These are phyloP conservation scores for Lepidium didymum DNA, from an alignment of 345 rosid genomes.

Conservation along the genomic window DNA sequence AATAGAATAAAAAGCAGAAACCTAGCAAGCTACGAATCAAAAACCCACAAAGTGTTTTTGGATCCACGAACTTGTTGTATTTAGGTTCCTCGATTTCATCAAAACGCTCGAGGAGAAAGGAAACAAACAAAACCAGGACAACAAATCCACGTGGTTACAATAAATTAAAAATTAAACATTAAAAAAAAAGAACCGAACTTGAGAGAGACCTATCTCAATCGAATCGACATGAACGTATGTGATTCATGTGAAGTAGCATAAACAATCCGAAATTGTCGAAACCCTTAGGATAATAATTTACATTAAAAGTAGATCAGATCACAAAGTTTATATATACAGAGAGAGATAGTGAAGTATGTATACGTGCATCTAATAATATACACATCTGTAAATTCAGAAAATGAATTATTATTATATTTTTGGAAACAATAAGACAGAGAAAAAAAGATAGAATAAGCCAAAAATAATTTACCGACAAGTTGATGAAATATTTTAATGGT, in stretches of 20 bases:
- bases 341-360: neutral
- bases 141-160: conserved; percentile 38
- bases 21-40: neutral
- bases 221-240: conserved; percentile 35
- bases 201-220: conserved; percentile 24
- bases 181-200: neutral
- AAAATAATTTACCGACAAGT: conserved; percentile 40
- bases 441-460: conserved; percentile 17
- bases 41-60: neutral
- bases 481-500: conserved; percentile 31
- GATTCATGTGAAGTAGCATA: conserved; percentile 23
- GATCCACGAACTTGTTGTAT: conserved; percentile 16
- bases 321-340: neutral
- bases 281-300: neutral
- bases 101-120: conserved; percentile 17
- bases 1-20: neutral
- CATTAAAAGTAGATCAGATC: conserved; percentile 22
- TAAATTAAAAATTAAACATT: neutral
- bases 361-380: conserved; percentile 14
- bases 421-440: conserved; percentile 15
- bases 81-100: conserved; percentile 25
- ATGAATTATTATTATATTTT: neutral
- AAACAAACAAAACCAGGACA: conserved; percentile 12
- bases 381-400: conserved; percentile 14
- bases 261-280: conserved; percentile 22